Evolutionary conservation across 2,329 filamentous ascomycete genomes (phyloP).

Genomic region (Acrodontium crateriforme): DNA sequence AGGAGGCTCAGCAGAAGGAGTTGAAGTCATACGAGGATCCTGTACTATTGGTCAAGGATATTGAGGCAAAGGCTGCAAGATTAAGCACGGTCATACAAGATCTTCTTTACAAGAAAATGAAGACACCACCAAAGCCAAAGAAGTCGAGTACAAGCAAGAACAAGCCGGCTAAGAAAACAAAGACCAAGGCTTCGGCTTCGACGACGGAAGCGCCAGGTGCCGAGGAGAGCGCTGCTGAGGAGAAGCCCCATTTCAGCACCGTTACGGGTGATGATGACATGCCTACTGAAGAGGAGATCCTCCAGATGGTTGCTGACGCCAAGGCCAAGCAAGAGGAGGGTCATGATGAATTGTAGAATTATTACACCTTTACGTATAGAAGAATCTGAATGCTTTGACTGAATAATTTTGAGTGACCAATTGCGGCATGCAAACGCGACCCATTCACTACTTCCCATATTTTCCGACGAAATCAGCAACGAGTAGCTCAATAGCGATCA

Average conservation of each 20-base stretch:
- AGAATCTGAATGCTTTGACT: no score
- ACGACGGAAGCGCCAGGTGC: conserved; percentile 4
- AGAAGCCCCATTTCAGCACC: conserved; percentile 7
- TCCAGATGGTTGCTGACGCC: conserved; percentile 12
- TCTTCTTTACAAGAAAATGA: conserved; percentile 54
- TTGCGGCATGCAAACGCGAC: no score
- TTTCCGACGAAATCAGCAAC: conserved; percentile 24
- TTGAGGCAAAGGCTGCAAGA: conserved; percentile 54
- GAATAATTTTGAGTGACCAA: no score
- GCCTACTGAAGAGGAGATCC: conserved; percentile 15
- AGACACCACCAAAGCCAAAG: no score
- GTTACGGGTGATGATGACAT: conserved; percentile 11
- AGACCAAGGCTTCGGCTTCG: conserved; percentile 15
- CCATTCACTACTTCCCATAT: conserved; percentile 12
- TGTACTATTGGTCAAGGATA: conserved; percentile 56
- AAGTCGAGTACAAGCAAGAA: conserved; percentile 22
- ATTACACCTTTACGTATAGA: no score
- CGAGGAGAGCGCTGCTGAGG: conserved; percentile 6
- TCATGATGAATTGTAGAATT: conserved; percentile 9
- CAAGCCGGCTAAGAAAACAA: conserved; percentile 15
- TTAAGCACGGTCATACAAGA: conserved; percentile 58
- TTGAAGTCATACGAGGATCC: conserved; percentile 60
- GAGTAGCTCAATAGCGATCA: conserved; percentile 40
- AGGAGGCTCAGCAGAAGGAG: conserved; percentile 55
- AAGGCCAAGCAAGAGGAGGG: conserved; percentile 16